Base-by-base conservation (phyloP, 1,284 basidiomycete species). In the Trichosporon faecale region DNA sequence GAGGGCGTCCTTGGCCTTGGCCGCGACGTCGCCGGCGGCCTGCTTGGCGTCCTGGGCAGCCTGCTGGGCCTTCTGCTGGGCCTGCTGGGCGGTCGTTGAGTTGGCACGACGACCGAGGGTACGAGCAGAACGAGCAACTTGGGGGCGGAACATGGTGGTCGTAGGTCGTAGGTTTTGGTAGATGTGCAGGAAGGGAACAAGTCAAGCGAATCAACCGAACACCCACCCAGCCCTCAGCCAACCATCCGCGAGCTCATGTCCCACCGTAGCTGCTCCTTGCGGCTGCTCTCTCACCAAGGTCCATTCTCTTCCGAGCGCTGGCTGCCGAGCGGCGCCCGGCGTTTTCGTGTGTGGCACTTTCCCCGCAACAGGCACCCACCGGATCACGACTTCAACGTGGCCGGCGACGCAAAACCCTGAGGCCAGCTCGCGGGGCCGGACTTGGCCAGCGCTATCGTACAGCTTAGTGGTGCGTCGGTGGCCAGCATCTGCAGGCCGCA, bases 21-120 rank as follows among this genome's bases (percentile, higher is more conserved):
- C 55, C 23, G 68, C 68, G 27, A 65, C 29, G 55, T 66, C 64
- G 40, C n/a, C 40, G 40, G 64, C 64, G 27, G 64, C 64, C 40
- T 65, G 23, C 64, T 65, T 65, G 23, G 64, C 68, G 55, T 69
- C 65, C n/a, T 66, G 44, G 61, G 65, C 65, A 33, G 65, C 65
- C 65, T 66, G 65, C 68, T 69, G 66, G 57, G 65, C 68, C 73
- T 80, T 78, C 70, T 83, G 78, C 70, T 79, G 80, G 70, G 80
- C 76, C 49, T 76, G 78, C 76, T 81, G 77, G 44, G 72, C 74
- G 63, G 67, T 71, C 70, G 75, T 63, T 65, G 72, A 71, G 72
- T 73, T 73, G 68, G 69, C 70, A 57, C 72, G 70, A 61, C 68
- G 70, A 66, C 65, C 68, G 61, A 66, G 33, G 49, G 67, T 49